Evolutionary conservation across 306 rosid species (phyloP), one percentile per base, ranked within the genome.

Genomic region (Fragaria nilgerrensis): DNA sequence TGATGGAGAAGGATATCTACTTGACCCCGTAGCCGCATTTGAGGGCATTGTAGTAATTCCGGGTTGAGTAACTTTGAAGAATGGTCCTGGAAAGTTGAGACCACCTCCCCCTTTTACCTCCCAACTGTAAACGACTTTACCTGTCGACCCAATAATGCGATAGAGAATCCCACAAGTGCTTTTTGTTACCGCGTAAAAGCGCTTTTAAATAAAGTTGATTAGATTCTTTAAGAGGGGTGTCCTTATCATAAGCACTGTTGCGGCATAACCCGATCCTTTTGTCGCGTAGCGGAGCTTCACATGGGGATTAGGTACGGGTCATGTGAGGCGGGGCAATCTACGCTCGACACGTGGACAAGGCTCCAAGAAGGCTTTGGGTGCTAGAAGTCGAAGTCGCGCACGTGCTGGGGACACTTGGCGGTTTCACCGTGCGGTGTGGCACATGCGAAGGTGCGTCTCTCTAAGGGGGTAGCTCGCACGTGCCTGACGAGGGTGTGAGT

Each of bases 51-150:
- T 36, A 5, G 81, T 68, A 64, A 61, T 56, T 74, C 7, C 11
- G 0, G 2, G 3, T n/a, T 0, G 20, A 49, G 4, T 29, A 62
- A 71, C 70, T 76, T 76, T 56, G 72, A 72, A 85, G 48, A 47
- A 36, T 44, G 75, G 86, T 85, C 85, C 79, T n/a, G 22, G 27
- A 85, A 82, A 79, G 88, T 43, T 77, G 59, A 83, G 85, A 83
- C 89, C 86, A 50, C 27, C 41, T 14, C 19, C 77, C 79, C 55
- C 75, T 83, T 77, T 77, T 70, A 77, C 86, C 77, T 87, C 81
- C 80, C 32, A 80, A 86, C 87, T 72, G 76, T 73, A 80, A 91
- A 89, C 90, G 93, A 78, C 92, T 86, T 83, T 82, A 86, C 87
- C 94, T 76, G 89, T 79, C 88, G 79, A 83, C 83, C 75, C 72